Conservation (phyloP, 805 yeast species). For the Pichia scutulata region DNA sequence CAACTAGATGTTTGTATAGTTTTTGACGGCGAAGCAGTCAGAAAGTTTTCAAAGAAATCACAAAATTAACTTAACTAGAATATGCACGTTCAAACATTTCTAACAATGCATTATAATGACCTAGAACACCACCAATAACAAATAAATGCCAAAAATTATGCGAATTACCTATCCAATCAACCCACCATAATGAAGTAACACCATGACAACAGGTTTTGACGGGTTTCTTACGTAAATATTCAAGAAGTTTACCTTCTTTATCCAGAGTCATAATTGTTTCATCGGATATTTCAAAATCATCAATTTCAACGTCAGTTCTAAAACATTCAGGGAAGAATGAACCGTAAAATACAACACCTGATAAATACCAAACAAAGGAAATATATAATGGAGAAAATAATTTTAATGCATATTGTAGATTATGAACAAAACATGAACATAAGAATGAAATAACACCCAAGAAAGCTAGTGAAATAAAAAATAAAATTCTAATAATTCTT, state of each 20-base stretch:
- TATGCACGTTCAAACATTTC: conserved; percentile 47
- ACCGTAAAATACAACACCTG: conserved; percentile 85
- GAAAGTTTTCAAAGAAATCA: too few species aligned
- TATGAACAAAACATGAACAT: conserved; percentile 47
- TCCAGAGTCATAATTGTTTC: conserved; percentile 27
- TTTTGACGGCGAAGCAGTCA: too few species aligned
- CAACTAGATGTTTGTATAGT: too few species aligned
- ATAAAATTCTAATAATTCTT: conserved; percentile 68
- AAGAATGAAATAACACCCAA: conserved; percentile 65
- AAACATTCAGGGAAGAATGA: conserved; percentile 84
- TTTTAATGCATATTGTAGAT: conserved; percentile 41
- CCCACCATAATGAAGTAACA: conserved; percentile 71
- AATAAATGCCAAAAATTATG: conserved; percentile 94
- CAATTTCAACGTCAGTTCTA: conserved; percentile 59
- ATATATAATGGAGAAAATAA: conserved; percentile 64
- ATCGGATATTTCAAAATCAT: conserved; percentile 32
- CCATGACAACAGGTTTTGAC: conserved; percentile 24
- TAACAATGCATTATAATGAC: conserved; percentile 75
- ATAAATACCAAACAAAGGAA: conserved; percentile 65
- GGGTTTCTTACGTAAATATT: conserved; percentile 38
- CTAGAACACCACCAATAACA: conserved; percentile 82
- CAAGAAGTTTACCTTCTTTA: conserved; percentile 20
- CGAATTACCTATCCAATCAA: conserved; percentile 63
- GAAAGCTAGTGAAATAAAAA: conserved; percentile 70
- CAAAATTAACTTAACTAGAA: not conserved